phyloP scores from a whole-genome alignment of 257 asterid species.

The Echites panduratus region DNA sequence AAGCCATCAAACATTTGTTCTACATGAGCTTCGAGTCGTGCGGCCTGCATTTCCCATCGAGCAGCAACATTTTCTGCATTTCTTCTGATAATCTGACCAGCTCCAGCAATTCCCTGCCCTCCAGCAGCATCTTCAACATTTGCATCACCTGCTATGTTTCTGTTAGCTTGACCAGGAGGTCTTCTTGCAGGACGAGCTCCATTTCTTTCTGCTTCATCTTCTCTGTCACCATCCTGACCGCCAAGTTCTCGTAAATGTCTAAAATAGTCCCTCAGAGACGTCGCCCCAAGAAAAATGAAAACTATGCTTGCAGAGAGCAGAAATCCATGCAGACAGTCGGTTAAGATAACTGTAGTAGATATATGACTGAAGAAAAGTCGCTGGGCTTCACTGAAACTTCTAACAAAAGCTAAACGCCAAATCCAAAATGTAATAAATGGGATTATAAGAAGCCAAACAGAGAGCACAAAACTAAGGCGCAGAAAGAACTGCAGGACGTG shows the following conservation, averaged over 20 bases:
- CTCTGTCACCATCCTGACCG: slow-evolving; percentile 94
- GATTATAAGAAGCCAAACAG: slow-evolving; percentile 94
- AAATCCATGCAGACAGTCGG: slow-evolving; percentile 96
- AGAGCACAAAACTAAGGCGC: slow-evolving; percentile 88
- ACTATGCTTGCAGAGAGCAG: slow-evolving; percentile 96
- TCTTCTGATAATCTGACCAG: slow-evolving; percentile 80
- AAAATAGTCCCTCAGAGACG: slow-evolving; percentile 94
- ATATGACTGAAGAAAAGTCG: slow-evolving; percentile 82
- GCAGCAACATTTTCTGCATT: slow-evolving; percentile 98
- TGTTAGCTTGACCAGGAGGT: slow-evolving; percentile 68
- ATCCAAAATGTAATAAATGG: slow-evolving; percentile 98
- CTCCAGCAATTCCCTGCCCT: slow-evolving; percentile 82
- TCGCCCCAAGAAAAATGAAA: slow-evolving; percentile 94
- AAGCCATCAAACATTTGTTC: slow-evolving; percentile 99
- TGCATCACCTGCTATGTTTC: slow-evolving; percentile 64
- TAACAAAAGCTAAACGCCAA: slow-evolving; percentile 92
- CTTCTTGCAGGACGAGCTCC: slow-evolving; percentile 93
- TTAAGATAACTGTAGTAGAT: slow-evolving; percentile 73
- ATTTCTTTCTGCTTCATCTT: slow-evolving; percentile 87
- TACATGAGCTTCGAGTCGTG: slow-evolving; percentile 94
- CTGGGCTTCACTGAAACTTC: slow-evolving; percentile 88
- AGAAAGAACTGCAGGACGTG: slow-evolving; percentile 85
- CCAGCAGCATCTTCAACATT: slow-evolving; percentile 88
- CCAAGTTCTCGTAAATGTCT: slow-evolving; percentile 90
- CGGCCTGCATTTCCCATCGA: slow-evolving; percentile 97